Evolutionary conservation across 1,284 basidiomycete genomes (phyloP).

Genomic region (Caloboletus firmus): DNA sequence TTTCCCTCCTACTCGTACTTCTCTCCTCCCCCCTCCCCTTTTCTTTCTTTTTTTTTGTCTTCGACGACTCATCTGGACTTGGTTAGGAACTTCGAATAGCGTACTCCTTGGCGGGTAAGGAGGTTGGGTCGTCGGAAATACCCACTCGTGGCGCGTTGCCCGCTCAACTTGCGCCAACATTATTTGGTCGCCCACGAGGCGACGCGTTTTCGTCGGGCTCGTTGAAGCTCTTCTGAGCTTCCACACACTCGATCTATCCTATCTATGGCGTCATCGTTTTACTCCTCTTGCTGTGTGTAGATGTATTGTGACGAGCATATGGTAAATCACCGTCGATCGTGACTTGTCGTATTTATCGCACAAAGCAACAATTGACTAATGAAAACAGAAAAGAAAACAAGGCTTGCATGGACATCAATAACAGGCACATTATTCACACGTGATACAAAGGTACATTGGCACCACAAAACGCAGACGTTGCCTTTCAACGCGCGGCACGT

Average conservation of each 20-base stretch:
- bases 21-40: too few relatives aligned
- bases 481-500: neutral
- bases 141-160: slow-evolving; percentile 31
- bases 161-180: slow-evolving; percentile 26
- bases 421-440: neutral
- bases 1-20: too few relatives aligned
- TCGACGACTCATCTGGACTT: slow-evolving; percentile 1
- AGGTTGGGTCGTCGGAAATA: slow-evolving; percentile 37
- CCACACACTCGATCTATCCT: neutral
- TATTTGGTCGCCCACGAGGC: slow-evolving; percentile 35
- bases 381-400: neutral
- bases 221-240: slow-evolving; percentile 16
- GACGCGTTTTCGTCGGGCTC: slow-evolving; percentile 33
- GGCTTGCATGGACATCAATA: neutral
- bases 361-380: neutral
- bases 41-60: neutral
- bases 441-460: neutral
- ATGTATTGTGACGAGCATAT: neutral
- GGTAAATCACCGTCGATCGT: neutral
- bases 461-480: neutral
- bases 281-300: neutral
- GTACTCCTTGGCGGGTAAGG: slow-evolving; percentile 26
- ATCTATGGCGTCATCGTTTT: slow-evolving; percentile 3
- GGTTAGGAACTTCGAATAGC: slow-evolving; percentile 38
- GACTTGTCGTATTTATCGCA: neutral